Evolutionary conservation across 2,329 filamentous ascomycete genomes (phyloP).

Genomic region (Leptographium flavum): DNA sequence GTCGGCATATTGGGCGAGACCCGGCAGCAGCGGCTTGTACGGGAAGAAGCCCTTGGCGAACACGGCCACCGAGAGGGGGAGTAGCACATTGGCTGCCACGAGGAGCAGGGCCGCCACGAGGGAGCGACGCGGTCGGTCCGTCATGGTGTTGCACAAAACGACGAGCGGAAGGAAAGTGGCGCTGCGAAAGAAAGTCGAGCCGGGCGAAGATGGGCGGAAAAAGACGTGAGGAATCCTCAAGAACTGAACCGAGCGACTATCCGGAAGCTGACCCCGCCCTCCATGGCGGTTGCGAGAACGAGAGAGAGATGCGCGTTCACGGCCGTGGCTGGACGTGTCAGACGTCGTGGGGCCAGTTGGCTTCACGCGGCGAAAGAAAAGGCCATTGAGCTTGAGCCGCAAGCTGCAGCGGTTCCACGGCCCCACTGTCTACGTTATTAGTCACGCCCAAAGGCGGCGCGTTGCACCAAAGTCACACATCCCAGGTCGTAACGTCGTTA

Average conservation of each 20-base stretch:
- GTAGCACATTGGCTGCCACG: slow-evolving; percentile 57
- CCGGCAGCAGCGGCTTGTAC: slow-evolving; percentile 86
- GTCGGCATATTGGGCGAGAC: slow-evolving; percentile 56
- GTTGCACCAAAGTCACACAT: neutral
- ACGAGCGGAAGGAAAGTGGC: neutral
- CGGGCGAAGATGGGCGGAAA: neutral
- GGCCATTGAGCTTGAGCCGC: too few species aligned
- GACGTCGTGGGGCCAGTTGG: too few species aligned
- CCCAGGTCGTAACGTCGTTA: slow-evolving; percentile 3
- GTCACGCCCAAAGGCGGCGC: neutral
- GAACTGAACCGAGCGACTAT: neutral
- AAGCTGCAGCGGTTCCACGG: too few species aligned
- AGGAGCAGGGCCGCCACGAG: slow-evolving; percentile 30
- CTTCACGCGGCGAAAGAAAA: too few species aligned
- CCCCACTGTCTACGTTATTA: neutral
- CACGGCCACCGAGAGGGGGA: slow-evolving; percentile 57
- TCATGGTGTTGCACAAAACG: too few species aligned
- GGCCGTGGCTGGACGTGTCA: too few species aligned
- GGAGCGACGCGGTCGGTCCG: too few species aligned
- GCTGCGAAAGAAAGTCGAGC: neutral
- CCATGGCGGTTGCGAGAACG: neutral
- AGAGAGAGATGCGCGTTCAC: neutral
- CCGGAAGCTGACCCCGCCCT: neutral
- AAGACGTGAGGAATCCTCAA: too few species aligned
- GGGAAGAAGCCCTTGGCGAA: slow-evolving; percentile 94